Evolutionary conservation across 192 early-diverging fungal genomes (phyloP).

Genomic region (Diversispora epigaea): DNA sequence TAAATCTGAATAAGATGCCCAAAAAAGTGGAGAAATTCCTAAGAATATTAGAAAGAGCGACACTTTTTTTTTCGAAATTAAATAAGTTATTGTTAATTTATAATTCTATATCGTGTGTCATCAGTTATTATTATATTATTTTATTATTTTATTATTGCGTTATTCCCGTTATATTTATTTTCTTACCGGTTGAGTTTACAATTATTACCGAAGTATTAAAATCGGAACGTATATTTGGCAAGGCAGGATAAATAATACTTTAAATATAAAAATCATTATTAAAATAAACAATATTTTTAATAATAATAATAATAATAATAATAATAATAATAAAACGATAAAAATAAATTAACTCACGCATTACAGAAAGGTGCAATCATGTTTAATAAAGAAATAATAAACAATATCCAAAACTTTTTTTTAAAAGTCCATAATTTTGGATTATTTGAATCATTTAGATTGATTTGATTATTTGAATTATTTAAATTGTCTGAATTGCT

Average conservation of each 20-base stretch:
- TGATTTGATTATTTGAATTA: no score
- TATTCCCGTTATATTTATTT: background rate
- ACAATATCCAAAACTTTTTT: background rate
- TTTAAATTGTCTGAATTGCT: no score
- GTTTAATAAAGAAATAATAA: background rate
- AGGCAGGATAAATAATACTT: conserved; percentile 1
- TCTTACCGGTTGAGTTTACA: conserved; percentile 1
- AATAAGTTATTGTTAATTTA: background rate
- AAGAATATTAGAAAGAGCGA: conserved; percentile 29
- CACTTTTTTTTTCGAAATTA: background rate
- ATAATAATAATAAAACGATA: background rate
- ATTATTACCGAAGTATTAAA: background rate
- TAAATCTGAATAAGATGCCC: conserved; percentile 45
- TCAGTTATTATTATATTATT: background rate
- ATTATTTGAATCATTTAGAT: background rate
- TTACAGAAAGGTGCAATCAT: background rate
- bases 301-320: background rate
- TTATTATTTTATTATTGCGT: no score
- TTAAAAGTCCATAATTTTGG: background rate
- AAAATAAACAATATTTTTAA: background rate
- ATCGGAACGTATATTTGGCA: background rate
- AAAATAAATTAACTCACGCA: conserved; percentile 2
- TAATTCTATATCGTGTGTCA: background rate
- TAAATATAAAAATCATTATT: background rate
- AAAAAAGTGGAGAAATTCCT: conserved; percentile 35